Evolutionary conservation across 1,284 basidiomycete genomes (phyloP).

Genomic region (Ceratobasidium sp.): DNA sequence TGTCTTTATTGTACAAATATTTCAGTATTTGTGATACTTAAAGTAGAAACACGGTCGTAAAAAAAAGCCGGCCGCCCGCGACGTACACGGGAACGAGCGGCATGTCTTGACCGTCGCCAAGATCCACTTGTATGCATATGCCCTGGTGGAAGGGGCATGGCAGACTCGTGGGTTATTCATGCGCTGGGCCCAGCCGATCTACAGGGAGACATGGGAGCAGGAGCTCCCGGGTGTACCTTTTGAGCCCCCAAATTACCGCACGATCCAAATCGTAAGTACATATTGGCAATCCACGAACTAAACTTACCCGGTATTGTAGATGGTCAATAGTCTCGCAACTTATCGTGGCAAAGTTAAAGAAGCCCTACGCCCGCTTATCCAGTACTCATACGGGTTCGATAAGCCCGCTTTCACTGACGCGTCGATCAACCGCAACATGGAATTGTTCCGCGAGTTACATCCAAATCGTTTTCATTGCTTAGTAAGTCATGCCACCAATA

Average conservation of each 20-base stretch:
- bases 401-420: neutral
- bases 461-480: conserved; percentile 1
- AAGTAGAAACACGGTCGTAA: neutral
- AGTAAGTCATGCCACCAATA: neutral
- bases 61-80: conserved; percentile 11
- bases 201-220: neutral
- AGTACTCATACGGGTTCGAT: neutral
- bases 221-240: neutral
- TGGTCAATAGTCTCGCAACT: neutral
- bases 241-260: neutral
- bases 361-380: neutral
- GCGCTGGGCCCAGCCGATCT: neutral
- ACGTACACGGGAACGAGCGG: neutral
- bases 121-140: neutral
- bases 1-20: neutral
- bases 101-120: neutral
- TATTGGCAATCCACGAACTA: too few species aligned
- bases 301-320: neutral
- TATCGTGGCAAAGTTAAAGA: conserved; percentile 1
- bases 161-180: neutral
- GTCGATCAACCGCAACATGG: neutral
- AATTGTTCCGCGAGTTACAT: neutral
- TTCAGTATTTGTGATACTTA: neutral
- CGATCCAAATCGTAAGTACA: conserved; percentile 5
- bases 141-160: neutral